Percentiles rank a stretch among this genome's conserved stretches.
phyloP scores from a whole-genome alignment of 345 rosid genomes.

The Adansonia digitata region DNA sequence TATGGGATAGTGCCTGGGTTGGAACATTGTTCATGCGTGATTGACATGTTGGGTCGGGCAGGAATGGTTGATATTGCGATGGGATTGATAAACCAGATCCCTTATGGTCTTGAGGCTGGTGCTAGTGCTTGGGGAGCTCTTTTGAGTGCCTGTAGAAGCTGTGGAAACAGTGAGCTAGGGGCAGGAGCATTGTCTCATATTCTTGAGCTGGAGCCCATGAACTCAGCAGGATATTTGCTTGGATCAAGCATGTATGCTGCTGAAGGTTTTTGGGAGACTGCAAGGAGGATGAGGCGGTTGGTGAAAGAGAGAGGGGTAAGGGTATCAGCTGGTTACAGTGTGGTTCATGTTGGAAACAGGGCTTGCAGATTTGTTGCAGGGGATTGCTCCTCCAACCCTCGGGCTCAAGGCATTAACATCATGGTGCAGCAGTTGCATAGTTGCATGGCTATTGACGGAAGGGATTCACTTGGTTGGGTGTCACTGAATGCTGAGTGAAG shows the following conservation, averaged over 20 bases:
- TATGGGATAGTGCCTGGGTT: constrained; percentile 28
- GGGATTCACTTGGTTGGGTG: not conserved
- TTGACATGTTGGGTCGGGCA: constrained; percentile 68
- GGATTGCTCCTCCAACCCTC: constrained; percentile 32
- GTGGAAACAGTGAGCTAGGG: constrained; percentile 32
- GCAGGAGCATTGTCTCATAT: constrained; percentile 33
- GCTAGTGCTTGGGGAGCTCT: constrained; percentile 68
- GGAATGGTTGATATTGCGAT: constrained; percentile 50
- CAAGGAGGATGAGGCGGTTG: constrained; percentile 44
- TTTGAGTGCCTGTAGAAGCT: constrained; percentile 54
- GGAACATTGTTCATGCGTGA: constrained; percentile 64
- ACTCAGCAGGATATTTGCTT: constrained; percentile 53
- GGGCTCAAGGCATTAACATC: constrained; percentile 18
- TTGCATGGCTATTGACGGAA: constrained; percentile 25
- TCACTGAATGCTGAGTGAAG: not conserved
- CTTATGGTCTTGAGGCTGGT: constrained; percentile 28
- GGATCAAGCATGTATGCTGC: constrained; percentile 54
- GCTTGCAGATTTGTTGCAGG: constrained; percentile 48
- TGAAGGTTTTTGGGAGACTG: constrained; percentile 45
- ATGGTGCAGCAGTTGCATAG: constrained; percentile 31
- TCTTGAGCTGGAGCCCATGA: constrained; percentile 52
- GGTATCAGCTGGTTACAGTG: constrained; percentile 54
- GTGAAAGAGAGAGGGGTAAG: constrained; percentile 45
- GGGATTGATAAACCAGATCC: constrained; percentile 46
- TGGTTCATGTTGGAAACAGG: constrained; percentile 34